phyloP scores from a whole-genome alignment of 768 basidiomycete genomes.

The Hemileccinum impolitum region DNA sequence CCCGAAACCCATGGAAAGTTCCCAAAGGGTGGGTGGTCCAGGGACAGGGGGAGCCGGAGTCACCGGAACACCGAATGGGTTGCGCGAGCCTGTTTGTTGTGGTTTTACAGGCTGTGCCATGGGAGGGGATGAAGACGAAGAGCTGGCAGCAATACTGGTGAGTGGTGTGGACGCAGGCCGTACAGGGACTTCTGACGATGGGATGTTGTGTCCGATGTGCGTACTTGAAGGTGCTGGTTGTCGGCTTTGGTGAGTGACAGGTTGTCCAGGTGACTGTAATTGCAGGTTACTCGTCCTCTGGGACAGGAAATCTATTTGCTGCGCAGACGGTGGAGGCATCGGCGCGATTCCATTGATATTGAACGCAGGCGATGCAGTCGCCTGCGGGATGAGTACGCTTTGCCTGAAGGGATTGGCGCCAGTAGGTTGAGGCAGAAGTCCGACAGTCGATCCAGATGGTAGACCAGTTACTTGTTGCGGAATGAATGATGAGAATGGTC shows the following conservation, averaged over 20 bases:
- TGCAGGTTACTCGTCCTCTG: slow-evolving; percentile 9
- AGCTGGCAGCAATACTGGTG: slow-evolving; percentile 33
- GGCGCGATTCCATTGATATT: slow-evolving; percentile 24
- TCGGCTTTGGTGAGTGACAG: slow-evolving; percentile 8
- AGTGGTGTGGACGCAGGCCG: slow-evolving; percentile 77
- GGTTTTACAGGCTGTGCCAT: slow-evolving; percentile 66
- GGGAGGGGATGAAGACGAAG: slow-evolving; percentile 38
- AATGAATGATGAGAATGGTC: slow-evolving; percentile 53
- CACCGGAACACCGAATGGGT: slow-evolving; percentile 85
- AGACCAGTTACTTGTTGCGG: slow-evolving; percentile 53
- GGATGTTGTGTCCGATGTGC: slow-evolving; percentile 5
- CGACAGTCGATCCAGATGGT: slow-evolving; percentile 37
- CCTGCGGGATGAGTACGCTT: slow-evolving; percentile 64
- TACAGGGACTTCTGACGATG: slow-evolving; percentile 35
- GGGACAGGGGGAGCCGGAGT: slow-evolving; percentile 63
- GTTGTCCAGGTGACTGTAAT: slow-evolving; percentile 13
- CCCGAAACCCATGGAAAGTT: slow-evolving; percentile 58
- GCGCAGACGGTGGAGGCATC: slow-evolving; percentile 6
- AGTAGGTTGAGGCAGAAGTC: slow-evolving; percentile 50
- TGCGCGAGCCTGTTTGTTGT: slow-evolving; percentile 91
- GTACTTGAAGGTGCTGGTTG: slow-evolving; percentile 5
- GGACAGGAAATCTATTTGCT: slow-evolving; percentile 12
- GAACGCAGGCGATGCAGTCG: slow-evolving; percentile 54
- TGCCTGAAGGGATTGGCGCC: slow-evolving; percentile 84
- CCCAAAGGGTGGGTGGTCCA: slow-evolving; percentile 76